Evolutionary conservation across 2,329 filamentous ascomycete genomes (phyloP).

Genomic region (Aspergillus flavus): DNA sequence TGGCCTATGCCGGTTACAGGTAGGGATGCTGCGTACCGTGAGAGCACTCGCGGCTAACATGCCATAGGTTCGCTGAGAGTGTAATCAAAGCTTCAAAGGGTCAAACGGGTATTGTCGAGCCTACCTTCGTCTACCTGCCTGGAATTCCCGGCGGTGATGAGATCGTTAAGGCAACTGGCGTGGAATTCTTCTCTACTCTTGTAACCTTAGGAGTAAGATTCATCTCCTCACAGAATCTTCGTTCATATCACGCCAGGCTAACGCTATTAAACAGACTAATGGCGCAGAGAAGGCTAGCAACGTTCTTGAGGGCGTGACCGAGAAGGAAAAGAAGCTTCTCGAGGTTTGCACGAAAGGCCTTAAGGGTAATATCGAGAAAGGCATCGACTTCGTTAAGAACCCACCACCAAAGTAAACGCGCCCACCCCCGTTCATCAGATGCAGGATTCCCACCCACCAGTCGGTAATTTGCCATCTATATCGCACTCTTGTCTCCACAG

Average conservation of each 20-base stretch:
- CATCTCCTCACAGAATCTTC: slow-evolving; percentile 8
- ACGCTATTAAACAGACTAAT: slow-evolving; percentile 61
- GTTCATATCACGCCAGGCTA: slow-evolving; percentile 20
- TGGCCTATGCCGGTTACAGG: slow-evolving; percentile 95
- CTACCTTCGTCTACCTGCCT: slow-evolving; percentile 92
- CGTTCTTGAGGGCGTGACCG: slow-evolving; percentile 73
- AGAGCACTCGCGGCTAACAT: slow-evolving; percentile 20
- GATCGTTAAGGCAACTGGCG: slow-evolving; percentile 78
- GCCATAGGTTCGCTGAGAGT: slow-evolving; percentile 82
- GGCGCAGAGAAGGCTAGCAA: slow-evolving; percentile 87
- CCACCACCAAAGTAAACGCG: slow-evolving; percentile 80
- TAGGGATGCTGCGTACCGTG: slow-evolving; percentile 46
- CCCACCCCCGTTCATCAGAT: slow-evolving; percentile 33
- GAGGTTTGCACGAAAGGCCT: slow-evolving; percentile 74
- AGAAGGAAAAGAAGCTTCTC: slow-evolving; percentile 87
- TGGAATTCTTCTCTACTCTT: slow-evolving; percentile 94
- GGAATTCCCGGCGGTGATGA: slow-evolving; percentile 86
- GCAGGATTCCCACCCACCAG: slow-evolving; percentile 21
- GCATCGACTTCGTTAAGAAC: slow-evolving; percentile 84
- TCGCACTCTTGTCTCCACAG: slow-evolving; percentile 15
- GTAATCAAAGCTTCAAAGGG: slow-evolving; percentile 85
- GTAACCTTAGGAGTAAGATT: slow-evolving; percentile 86
- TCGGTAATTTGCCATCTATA: slow-evolving; percentile 22
- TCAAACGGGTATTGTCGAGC: slow-evolving; percentile 90
- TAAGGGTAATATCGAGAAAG: slow-evolving; percentile 92